Base-by-base conservation (phyloP, 192 early-diverging fungal genomes). In the Gonapodya prolifera region DNA sequence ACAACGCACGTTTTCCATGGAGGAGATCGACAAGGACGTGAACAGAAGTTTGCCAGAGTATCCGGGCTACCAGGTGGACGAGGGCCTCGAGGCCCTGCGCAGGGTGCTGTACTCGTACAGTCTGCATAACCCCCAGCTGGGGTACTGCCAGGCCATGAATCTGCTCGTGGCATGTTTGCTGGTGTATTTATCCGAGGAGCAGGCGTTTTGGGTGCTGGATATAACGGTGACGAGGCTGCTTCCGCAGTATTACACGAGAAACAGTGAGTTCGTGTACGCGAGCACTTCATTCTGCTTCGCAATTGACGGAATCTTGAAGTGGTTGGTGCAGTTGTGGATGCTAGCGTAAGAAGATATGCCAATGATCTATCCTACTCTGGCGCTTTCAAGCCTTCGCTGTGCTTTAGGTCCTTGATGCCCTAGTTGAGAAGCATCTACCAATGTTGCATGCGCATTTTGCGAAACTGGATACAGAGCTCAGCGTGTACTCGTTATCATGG, bases 101-200 rank as follows among this genome's bases (percentile, higher is more conserved):
- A 90, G 95, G 28, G 96, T 98, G 31, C 84, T 99, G 45, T 92
- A 91, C 75, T 92, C 92, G 0, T 95, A 95, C 79, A 86, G 8
- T 34, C 88, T 81, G 75, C 86, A 88, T 75, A 84, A 89, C 34
- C 88, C 85, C 16, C 95, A 97, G 81, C 89, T 99, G 29, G 98
- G 98, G n/a, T 99, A 99, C 83, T 99, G 98, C 83, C 98, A 99
- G 82, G 96, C 98, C 0, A 99, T 99, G 98, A 99, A 99, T 83
- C 96, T 99, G 86, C 92, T 99, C 0, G 94, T 95, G 69, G 95
- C 93, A 33, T 93, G 96, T 0, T 85, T 99, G 79, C 84, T 99
- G 69, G 94, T 99, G n/a, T 61, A 77, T 31, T 0, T 70, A 2
- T 92, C 90, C 1, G 98, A 99, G 80, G 96, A 99, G 85, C 96